phyloP scores from a whole-genome alignment of 805 yeast genomes.

The Lachancea lanzarotensis region DNA sequence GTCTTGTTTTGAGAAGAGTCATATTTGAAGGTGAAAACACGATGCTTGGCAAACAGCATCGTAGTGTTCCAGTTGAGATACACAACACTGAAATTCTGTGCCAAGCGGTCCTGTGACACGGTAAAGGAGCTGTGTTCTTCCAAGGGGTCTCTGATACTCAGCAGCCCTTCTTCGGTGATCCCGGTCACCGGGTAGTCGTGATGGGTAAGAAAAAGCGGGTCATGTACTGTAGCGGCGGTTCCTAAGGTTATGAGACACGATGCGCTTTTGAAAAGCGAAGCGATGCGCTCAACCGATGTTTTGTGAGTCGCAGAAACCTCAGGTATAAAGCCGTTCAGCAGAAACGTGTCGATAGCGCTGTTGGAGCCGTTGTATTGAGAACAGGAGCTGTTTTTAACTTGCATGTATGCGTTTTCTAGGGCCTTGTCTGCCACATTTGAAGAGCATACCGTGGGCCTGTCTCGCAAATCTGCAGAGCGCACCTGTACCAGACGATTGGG shows the following conservation, averaged over 20 bases:
- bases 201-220: conserved; percentile 38
- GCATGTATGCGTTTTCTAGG: conserved; percentile 71
- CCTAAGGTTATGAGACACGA: conserved; percentile 57
- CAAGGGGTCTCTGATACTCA: conserved; percentile 40
- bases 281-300: conserved; percentile 27
- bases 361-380: conserved; percentile 70
- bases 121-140: conserved; percentile 3
- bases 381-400: conserved; percentile 46
- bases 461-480: conserved; percentile 16
- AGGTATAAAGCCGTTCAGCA: conserved; percentile 69
- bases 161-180: conserved; percentile 20
- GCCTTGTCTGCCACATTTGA: conserved; percentile 26
- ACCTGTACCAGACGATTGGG: conserved; percentile 21
- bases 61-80: conserved; percentile 64
- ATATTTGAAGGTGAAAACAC: conserved; percentile 29
- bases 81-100: conserved; percentile 34
- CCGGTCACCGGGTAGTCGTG: conserved; percentile 67
- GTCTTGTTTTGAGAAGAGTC: conserved; percentile 15
- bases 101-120: neutral
- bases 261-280: conserved; percentile 15
- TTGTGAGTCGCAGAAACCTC: conserved; percentile 40
- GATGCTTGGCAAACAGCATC: conserved; percentile 19
- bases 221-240: conserved; percentile 40
- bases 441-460: conserved; percentile 18
- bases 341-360: conserved; percentile 60